These are phyloP conservation scores for Populus ilicifolia DNA, from an alignment of 345 rosid species.

Conservation along the genomic window DNA sequence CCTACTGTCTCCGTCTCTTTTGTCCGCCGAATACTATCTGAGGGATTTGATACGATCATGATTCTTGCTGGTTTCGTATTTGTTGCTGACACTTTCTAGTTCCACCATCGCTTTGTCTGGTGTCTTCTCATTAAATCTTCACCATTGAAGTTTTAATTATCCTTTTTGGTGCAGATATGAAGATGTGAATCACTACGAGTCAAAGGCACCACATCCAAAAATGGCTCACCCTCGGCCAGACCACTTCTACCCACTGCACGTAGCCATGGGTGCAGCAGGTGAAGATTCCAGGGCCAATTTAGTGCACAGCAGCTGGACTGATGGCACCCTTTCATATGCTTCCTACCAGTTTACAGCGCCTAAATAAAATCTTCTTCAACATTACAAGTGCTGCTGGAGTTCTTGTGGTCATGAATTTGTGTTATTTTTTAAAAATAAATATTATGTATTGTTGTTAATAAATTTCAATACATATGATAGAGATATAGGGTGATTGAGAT, in stretches of 20 bases:
- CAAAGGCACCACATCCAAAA: constrained; percentile 69
- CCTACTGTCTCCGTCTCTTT: too few relatives aligned
- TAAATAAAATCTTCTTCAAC: constrained; percentile 18
- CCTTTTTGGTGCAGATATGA: constrained; percentile 41
- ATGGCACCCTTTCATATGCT: constrained; percentile 67
- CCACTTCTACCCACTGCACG: constrained; percentile 86
- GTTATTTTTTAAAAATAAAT: too few relatives aligned
- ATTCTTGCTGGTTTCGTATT: too few relatives aligned
- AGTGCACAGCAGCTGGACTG: constrained; percentile 74
- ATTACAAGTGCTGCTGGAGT: background rate
- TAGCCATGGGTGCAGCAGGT: constrained; percentile 89
- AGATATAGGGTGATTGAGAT: too few relatives aligned
- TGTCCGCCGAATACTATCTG: too few relatives aligned
- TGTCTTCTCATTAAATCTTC: background rate
- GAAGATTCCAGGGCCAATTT: constrained; percentile 59
- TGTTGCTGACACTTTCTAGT: too few relatives aligned
- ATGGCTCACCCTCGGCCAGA: constrained; percentile 85
- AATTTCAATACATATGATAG: too few relatives aligned
- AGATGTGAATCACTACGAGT: constrained; percentile 66
- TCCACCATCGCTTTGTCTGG: too few relatives aligned
- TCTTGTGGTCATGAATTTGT: background rate
- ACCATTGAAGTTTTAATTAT: background rate
- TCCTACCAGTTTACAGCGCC: constrained; percentile 60
- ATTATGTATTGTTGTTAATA: too few relatives aligned
- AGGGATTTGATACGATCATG: too few relatives aligned